These are phyloP conservation scores for Psophocarpus tetragonolobus DNA, from an alignment of 306 rosid genomes.

Conservation along the genomic window DNA sequence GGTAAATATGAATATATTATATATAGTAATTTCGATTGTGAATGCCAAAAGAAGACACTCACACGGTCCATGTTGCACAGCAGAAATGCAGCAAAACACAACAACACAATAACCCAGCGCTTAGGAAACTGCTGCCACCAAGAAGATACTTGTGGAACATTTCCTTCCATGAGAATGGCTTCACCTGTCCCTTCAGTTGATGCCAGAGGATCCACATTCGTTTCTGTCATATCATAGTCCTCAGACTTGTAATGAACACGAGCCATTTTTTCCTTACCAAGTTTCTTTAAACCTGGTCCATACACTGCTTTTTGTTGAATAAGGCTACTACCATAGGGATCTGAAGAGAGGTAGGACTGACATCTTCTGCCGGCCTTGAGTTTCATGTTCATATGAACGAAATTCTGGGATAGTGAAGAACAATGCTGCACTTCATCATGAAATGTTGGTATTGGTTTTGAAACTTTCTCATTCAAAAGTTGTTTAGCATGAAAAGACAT, in stretches of 20 bases:
- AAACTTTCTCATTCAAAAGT: constrained; percentile 43
- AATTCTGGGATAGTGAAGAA: constrained; percentile 33
- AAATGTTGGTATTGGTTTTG: constrained; percentile 36
- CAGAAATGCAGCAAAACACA: constrained; percentile 83
- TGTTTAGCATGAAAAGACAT: constrained; percentile 21
- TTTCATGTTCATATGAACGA: constrained; percentile 33
- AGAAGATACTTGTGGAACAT: constrained; percentile 47
- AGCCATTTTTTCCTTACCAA: constrained; percentile 48
- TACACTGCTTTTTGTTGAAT: constrained; percentile 27
- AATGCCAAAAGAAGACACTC: constrained; percentile 46
- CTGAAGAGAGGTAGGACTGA: constrained; percentile 42
- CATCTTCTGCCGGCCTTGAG: constrained; percentile 45
- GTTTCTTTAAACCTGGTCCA: constrained; percentile 39
- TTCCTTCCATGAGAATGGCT: constrained; percentile 61
- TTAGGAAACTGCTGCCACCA: constrained; percentile 84
- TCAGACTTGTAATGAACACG: constrained; percentile 70
- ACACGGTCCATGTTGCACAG: constrained; percentile 99
- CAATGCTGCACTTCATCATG: constrained; percentile 23
- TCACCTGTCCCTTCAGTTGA: constrained; percentile 64
- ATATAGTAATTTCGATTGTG: background rate
- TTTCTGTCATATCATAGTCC: constrained; percentile 57
- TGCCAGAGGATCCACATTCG: constrained; percentile 52
- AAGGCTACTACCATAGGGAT: constrained; percentile 35
- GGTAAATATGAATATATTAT: constrained; percentile 10
- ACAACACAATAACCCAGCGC: constrained; percentile 92